A percentile compares a stretch with the other conserved stretches of the same genome.
phyloP scores from a whole-genome alignment of 768 basidiomycete genomes.

The Boletus insuetus region DNA sequence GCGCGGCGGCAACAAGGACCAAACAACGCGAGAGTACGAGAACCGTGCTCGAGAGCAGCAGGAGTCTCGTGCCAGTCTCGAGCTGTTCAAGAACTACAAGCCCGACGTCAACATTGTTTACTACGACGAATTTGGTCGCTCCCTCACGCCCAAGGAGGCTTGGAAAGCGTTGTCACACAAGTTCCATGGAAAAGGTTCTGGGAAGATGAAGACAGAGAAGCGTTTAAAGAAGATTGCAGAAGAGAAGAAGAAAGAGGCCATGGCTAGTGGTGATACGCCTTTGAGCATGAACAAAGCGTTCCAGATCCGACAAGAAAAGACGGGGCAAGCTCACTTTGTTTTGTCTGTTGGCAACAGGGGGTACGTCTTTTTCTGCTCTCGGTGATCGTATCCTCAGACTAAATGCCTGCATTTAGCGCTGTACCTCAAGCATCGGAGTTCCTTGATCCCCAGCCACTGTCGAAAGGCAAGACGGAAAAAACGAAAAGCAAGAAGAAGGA shows the following conservation, averaged over 20 bases:
- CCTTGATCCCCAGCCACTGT: slow-evolving; percentile 74
- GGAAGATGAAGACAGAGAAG: slow-evolving; percentile 97
- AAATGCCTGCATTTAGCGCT: slow-evolving; percentile 47
- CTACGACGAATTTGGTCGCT: slow-evolving; percentile 91
- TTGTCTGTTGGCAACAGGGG: slow-evolving; percentile 91
- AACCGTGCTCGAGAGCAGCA: slow-evolving; percentile 90
- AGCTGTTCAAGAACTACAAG: slow-evolving; percentile 90
- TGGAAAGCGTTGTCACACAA: slow-evolving; percentile 98
- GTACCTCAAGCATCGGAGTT: slow-evolving; percentile 85
- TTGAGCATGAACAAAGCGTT: slow-evolving; percentile 94
- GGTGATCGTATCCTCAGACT: not conserved
- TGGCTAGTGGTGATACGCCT: slow-evolving; percentile 95
- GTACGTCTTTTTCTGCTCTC: slow-evolving; percentile 40
- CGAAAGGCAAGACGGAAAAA: slow-evolving; percentile 83
- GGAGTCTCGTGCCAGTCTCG: slow-evolving; percentile 77
- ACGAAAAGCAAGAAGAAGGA: slow-evolving; percentile 80
- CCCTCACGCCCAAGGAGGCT: slow-evolving; percentile 89
- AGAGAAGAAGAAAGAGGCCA: slow-evolving; percentile 90
- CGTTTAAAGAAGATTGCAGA: slow-evolving; percentile 96
- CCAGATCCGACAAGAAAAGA: slow-evolving; percentile 88
- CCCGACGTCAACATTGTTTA: slow-evolving; percentile 96
- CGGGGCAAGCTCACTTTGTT: slow-evolving; percentile 95
- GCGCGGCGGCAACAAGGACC: slow-evolving; percentile 83
- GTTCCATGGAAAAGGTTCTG: slow-evolving; percentile 97
- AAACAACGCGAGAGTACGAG: slow-evolving; percentile 92